Conservation (phyloP, 768 basidiomycete species). For the Lentinus tigrinus region DNA sequence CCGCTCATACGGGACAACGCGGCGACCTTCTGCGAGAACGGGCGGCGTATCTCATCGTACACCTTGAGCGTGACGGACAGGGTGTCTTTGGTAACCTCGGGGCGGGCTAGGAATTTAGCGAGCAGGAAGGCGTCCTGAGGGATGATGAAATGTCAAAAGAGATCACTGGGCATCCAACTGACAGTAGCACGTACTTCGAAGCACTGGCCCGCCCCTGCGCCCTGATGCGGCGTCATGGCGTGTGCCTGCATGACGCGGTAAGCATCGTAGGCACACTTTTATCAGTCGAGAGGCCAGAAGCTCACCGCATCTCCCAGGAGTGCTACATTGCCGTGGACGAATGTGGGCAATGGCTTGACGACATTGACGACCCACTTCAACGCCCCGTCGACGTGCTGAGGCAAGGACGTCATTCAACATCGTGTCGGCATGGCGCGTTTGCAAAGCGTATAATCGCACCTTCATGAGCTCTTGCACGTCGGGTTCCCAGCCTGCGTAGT, state of each 20-base stretch:
- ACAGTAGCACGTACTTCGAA: slow-evolving; percentile 9
- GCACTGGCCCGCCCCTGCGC: slow-evolving; percentile 14
- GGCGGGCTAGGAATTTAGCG: slow-evolving; percentile 28
- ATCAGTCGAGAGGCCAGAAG: no score
- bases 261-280: not conserved
- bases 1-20: slow-evolving; percentile 14
- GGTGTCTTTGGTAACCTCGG: slow-evolving; percentile 19
- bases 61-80: slow-evolving; percentile 25
- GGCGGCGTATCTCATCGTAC: slow-evolving; percentile 33
- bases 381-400: slow-evolving; percentile 25
- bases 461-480: slow-evolving; percentile 3
- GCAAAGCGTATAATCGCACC: slow-evolving; percentile 9
- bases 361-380: slow-evolving; percentile 44
- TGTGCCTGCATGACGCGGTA: slow-evolving; percentile 9
- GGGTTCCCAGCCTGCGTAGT: slow-evolving; percentile 9
- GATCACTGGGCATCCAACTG: no score
- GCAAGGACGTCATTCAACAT: slow-evolving; percentile 31
- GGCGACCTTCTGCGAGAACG: slow-evolving; percentile 27
- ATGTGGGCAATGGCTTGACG: slow-evolving; percentile 40
- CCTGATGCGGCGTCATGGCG: slow-evolving; percentile 14
- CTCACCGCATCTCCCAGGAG: slow-evolving; percentile 51
- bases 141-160: not conserved
- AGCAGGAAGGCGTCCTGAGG: slow-evolving; percentile 30
- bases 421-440: not conserved
- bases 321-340: slow-evolving; percentile 38